These are phyloP conservation scores for Naganishia randhawae DNA, from an alignment of 768 basidiomycete species.

Conservation along the genomic window DNA sequence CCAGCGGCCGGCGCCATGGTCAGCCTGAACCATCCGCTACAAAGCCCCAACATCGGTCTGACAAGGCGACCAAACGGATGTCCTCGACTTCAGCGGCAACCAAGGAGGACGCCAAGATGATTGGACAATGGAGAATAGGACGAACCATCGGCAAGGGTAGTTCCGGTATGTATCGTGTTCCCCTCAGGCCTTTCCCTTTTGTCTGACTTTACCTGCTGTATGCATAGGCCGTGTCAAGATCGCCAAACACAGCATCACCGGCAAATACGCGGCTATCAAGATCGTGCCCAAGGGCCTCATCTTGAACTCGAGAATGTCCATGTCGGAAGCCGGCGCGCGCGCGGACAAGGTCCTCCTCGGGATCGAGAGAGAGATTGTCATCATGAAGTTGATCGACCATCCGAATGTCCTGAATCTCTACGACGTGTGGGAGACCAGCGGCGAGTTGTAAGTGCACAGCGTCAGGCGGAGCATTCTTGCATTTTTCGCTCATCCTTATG, in stretches of 20 bases:
- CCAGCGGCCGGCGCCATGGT: constrained; percentile 12
- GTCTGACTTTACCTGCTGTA: constrained; percentile 4
- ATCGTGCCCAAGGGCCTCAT: constrained; percentile 76
- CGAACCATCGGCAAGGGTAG: constrained; percentile 76
- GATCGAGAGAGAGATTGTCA: constrained; percentile 88
- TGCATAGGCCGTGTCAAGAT: constrained; percentile 77
- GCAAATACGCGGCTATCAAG: constrained; percentile 88
- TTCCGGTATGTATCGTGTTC: constrained; percentile 59
- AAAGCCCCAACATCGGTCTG: not conserved
- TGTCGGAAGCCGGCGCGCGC: constrained; percentile 67
- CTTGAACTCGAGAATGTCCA: constrained; percentile 64
- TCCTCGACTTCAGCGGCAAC: constrained; percentile 19
- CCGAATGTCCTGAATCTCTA: constrained; percentile 90
- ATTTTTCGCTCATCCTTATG: not conserved
- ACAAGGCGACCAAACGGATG: constrained; percentile 5
- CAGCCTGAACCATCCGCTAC: not conserved
- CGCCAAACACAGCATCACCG: constrained; percentile 79
- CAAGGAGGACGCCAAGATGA: constrained; percentile 52
- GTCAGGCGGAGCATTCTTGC: not conserved
- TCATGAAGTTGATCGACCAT: constrained; percentile 96
- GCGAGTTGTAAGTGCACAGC: constrained; percentile 62
- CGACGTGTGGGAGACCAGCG: constrained; percentile 93
- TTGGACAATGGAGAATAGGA: constrained; percentile 79
- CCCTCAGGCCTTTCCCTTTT: not conserved
- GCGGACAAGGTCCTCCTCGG: constrained; percentile 72